Conservation (phyloP, 345 rosid genomes). For the Euphorbia pulcherrima region DNA sequence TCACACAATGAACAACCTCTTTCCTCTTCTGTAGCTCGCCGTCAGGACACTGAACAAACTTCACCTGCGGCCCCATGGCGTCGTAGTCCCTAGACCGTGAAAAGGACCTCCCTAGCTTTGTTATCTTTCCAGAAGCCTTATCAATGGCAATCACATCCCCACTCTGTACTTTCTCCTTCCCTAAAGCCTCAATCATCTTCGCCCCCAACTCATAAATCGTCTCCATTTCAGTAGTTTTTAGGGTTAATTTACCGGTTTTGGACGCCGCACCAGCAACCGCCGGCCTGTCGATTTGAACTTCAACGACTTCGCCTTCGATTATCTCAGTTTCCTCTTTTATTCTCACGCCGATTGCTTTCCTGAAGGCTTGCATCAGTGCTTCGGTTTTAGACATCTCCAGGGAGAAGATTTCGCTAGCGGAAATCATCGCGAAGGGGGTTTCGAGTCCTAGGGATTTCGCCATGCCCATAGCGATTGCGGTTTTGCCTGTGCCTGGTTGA, state of each 20-base stretch:
- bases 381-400: conserved; percentile 94
- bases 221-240: conserved; percentile 98
- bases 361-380: conserved; percentile 77
- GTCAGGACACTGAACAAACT: conserved; percentile 94
- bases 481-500: conserved; percentile 95
- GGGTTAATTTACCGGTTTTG: conserved; percentile 80
- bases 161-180: conserved; percentile 90
- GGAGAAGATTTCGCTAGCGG: conserved; percentile 85
- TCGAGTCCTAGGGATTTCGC: conserved; percentile 92
- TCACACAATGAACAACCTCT: conserved; percentile 90
- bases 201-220: conserved; percentile 80
- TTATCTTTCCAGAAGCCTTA: conserved; percentile 83
- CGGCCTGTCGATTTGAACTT: conserved; percentile 78
- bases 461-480: conserved; percentile 98
- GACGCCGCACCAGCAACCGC: conserved; percentile 76
- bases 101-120: conserved; percentile 86
- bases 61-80: conserved; percentile 92
- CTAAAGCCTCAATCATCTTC: conserved; percentile 86
- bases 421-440: conserved; percentile 91
- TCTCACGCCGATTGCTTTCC: conserved; percentile 83
- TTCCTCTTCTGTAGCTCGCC: conserved; percentile 97
- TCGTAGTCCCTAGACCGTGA: conserved; percentile 91
- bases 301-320: conserved; percentile 92
- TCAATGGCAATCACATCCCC: conserved; percentile 92
- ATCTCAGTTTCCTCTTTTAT: conserved; percentile 89